Evolutionary conservation across 352 stramenopile species (phyloP).

Genomic region (Phytophthora melonis): DNA sequence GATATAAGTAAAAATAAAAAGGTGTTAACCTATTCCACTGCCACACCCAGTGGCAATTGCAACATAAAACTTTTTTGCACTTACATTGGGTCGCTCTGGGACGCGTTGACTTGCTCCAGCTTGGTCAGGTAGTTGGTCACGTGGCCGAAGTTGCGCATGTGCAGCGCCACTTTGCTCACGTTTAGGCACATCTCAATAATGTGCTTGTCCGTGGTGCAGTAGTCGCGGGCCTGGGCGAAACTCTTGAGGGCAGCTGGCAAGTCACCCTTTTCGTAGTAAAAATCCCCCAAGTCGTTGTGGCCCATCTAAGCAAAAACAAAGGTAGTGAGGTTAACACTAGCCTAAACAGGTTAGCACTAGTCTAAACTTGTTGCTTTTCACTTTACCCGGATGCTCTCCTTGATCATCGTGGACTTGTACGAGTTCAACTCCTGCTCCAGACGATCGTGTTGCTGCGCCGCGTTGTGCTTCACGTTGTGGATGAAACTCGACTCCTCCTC

Average conservation of each 20-base stretch:
- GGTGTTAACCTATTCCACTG: not conserved
- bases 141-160: constrained; percentile 89
- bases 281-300: constrained; percentile 88
- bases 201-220: constrained; percentile 92
- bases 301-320: constrained; percentile 71
- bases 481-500: constrained; percentile 56
- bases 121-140: constrained; percentile 91
- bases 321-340: not conserved
- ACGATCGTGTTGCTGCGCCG: constrained; percentile 76
- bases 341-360: not conserved
- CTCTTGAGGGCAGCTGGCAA: constrained; percentile 81
- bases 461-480: constrained; percentile 72
- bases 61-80: not conserved
- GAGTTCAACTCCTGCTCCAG: constrained; percentile 91
- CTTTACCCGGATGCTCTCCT: constrained; percentile 83
- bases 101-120: constrained; percentile 78
- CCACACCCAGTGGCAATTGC: not conserved
- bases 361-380: constrained; percentile 3
- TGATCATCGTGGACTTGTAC: constrained; percentile 94
- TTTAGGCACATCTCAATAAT: constrained; percentile 93
- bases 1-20: constrained; percentile 23
- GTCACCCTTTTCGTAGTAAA: constrained; percentile 89
- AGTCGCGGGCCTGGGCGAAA: constrained; percentile 89
- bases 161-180: constrained; percentile 88
- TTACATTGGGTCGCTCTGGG: constrained; percentile 79